These are phyloP conservation scores for Coniochaeta prunicola DNA, from an alignment of 2,329 filamentous ascomycete genomes.

Conservation along the genomic window DNA sequence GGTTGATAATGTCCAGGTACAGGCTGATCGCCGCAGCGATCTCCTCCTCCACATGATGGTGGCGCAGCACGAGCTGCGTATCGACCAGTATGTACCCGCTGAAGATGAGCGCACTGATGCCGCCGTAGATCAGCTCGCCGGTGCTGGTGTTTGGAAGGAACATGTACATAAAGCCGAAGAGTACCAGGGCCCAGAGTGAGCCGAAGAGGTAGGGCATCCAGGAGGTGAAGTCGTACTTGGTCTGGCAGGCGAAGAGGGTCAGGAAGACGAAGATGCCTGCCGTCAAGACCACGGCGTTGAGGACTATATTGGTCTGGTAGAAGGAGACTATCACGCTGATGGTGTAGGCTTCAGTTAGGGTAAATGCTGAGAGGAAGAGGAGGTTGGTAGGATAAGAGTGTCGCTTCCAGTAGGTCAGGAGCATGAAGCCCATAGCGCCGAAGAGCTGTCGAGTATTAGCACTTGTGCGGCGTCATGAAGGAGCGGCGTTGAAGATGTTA, in stretches of 20 bases:
- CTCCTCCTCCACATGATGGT: constrained; percentile 97
- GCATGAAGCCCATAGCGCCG: constrained; percentile 75
- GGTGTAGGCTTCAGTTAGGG: constrained; percentile 84
- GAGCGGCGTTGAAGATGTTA: neutral
- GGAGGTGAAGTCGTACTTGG: constrained; percentile 94
- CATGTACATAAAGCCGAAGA: constrained; percentile 87
- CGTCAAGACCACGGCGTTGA: constrained; percentile 86
- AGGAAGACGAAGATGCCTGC: constrained; percentile 74
- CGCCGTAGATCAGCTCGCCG: constrained; percentile 79
- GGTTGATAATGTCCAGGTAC: constrained; percentile 93
- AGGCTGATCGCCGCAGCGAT: constrained; percentile 92
- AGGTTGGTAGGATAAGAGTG: constrained; percentile 94
- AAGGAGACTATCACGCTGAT: constrained; percentile 90
- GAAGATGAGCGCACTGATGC: constrained; percentile 78
- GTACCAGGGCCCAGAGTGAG: constrained; percentile 77
- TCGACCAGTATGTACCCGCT: constrained; percentile 93
- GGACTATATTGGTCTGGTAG: constrained; percentile 75
- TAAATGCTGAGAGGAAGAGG: constrained; percentile 85
- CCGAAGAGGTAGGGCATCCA: constrained; percentile 97
- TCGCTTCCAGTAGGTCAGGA: constrained; percentile 90
- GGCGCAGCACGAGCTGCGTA: constrained; percentile 89
- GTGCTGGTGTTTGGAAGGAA: constrained; percentile 84
- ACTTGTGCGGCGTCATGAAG: neutral
- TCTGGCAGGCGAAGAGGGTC: constrained; percentile 88
- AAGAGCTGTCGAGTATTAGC: constrained; percentile 47